These are phyloP conservation scores for Cenchrus purpureus DNA, from an alignment of 176 grass and related monocot species.

Conservation along the genomic window DNA sequence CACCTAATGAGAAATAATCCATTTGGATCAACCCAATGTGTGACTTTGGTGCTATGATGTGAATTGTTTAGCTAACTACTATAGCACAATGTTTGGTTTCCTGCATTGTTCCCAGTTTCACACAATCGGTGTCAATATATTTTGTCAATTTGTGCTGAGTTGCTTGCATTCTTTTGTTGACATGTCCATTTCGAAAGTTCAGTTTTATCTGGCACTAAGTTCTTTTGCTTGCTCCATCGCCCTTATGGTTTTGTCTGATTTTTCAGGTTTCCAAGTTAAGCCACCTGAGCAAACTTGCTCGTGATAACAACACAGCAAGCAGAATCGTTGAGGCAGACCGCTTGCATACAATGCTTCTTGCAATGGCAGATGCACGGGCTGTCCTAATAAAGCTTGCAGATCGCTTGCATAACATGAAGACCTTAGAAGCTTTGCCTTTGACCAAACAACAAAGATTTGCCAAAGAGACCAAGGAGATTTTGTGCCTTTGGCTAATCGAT, in stretches of 20 bases:
- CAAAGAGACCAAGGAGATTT: constrained; percentile 69
- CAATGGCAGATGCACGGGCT: constrained; percentile 75
- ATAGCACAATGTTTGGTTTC: background rate
- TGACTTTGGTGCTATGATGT: background rate
- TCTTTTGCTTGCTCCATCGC: background rate
- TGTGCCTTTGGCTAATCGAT: constrained; percentile 68
- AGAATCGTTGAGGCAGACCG: constrained; percentile 75
- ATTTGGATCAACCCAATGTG: constrained; percentile 30
- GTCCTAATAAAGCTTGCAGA: constrained; percentile 80
- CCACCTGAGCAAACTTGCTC: constrained; percentile 81
- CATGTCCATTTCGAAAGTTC: background rate
- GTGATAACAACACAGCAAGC: constrained; percentile 77
- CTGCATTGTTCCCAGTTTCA: background rate
- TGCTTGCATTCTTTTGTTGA: background rate
- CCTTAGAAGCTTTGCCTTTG: constrained; percentile 54
- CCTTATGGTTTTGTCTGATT: constrained; percentile 12
- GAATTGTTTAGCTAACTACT: background rate
- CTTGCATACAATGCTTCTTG: constrained; percentile 90
- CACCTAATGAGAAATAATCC: background rate
- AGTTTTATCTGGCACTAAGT: background rate
- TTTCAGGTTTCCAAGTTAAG: constrained; percentile 84
- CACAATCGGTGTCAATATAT: background rate
- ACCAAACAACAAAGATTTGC: constrained; percentile 65
- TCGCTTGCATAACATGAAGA: constrained; percentile 74
- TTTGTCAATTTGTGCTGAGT: background rate